phyloP scores from a whole-genome alignment of 192 early-diverging fungal genomes.

The Funneliformis mosseae region DNA sequence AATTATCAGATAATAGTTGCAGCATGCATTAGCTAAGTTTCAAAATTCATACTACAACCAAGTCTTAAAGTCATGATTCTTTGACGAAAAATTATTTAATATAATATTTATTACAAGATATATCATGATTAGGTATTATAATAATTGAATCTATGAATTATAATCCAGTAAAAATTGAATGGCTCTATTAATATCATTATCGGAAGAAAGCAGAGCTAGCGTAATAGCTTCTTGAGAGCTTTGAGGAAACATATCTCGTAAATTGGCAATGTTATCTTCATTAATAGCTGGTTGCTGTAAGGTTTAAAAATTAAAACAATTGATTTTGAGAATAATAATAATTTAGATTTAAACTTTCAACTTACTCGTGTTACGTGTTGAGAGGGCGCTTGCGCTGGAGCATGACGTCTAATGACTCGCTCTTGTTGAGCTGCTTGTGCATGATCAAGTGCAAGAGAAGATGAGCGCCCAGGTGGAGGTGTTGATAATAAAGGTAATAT shows the following conservation, averaged over 20 bases:
- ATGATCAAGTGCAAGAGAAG: constrained; percentile 40
- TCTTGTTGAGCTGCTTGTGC: constrained; percentile 45
- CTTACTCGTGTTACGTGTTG: neutral
- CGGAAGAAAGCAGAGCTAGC: constrained; percentile 52
- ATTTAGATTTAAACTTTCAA: neutral
- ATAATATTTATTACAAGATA: too few species aligned
- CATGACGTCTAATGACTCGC: constrained; percentile 37
- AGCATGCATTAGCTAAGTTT: too few species aligned
- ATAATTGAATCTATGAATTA: neutral
- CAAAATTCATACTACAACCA: too few species aligned
- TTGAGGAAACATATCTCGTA: constrained; percentile 61
- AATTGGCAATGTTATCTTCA: constrained; percentile 50
- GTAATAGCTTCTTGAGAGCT: constrained; percentile 52
- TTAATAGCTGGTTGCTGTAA: constrained; percentile 2
- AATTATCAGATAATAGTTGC: too few species aligned
- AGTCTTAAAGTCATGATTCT: too few species aligned
- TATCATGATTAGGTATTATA: neutral
- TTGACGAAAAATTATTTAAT: too few species aligned
- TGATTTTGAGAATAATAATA: neutral
- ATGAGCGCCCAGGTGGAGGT: constrained; percentile 47
- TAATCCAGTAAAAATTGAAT: constrained; percentile 51
- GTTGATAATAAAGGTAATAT: constrained; percentile 56
- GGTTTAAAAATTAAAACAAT: neutral
- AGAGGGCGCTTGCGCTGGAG: constrained; percentile 25
- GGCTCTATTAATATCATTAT: constrained; percentile 62